These are phyloP conservation scores for Cyclotella cryptica DNA, from an alignment of 108 stramenopile genomes.

Conservation along the genomic window DNA sequence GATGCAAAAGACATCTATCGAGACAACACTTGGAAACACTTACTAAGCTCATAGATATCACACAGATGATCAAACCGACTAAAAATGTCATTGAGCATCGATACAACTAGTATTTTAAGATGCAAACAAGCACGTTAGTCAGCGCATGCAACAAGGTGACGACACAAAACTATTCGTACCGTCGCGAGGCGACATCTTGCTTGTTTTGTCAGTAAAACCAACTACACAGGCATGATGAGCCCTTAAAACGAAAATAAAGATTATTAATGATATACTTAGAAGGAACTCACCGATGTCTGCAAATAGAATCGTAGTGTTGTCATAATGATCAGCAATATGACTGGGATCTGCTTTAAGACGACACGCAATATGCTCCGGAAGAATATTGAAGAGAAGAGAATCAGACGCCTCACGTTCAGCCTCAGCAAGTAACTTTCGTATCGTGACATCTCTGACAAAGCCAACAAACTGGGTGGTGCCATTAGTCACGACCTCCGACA, in stretches of 20 bases:
- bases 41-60: constrained; percentile 56
- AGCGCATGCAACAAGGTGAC: not conserved
- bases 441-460: constrained; percentile 23
- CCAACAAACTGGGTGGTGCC: too few species aligned
- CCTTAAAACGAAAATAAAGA: not conserved
- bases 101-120: constrained; percentile 37
- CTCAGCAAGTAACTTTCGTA: constrained; percentile 8
- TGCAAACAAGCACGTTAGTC: constrained; percentile 5
- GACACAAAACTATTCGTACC: constrained; percentile 11
- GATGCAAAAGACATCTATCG: not conserved
- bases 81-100: constrained; percentile 60
- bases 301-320: constrained; percentile 61
- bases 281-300: constrained; percentile 58
- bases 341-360: constrained; percentile 48
- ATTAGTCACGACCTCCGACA: too few species aligned
- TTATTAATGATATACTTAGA: not conserved
- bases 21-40: constrained; percentile 1
- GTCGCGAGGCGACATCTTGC: constrained; percentile 47
- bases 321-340: constrained; percentile 68
- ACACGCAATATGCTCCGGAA: constrained; percentile 26
- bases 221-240: not conserved
- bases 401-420: constrained; percentile 16
- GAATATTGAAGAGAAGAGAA: constrained; percentile 16
- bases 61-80: constrained; percentile 55
- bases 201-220: constrained; percentile 59